Conservation (phyloP, 805 yeast species). For the Pichia eremophila region DNA sequence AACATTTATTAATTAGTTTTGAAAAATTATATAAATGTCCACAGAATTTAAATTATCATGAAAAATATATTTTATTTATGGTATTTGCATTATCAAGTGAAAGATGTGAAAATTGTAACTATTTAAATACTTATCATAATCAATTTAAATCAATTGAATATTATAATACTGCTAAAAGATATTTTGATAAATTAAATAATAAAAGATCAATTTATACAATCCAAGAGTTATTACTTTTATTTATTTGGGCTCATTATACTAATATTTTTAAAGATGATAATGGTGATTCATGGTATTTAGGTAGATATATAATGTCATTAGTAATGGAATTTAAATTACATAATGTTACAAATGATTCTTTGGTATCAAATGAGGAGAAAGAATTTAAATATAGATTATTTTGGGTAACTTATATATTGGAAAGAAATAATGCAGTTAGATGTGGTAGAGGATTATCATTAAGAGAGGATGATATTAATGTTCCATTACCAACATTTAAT, state of each 20-base stretch:
- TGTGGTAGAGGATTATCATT: conserved; percentile 19
- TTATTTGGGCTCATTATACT: conserved; percentile 16
- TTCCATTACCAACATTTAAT: conserved; percentile 14
- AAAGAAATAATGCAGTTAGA: conserved; percentile 19
- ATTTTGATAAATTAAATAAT: conserved; percentile 13
- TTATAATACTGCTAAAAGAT: conserved; percentile 16
- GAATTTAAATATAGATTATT: conserved; percentile 18
- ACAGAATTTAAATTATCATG: conserved; percentile 10
- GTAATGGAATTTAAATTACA: conserved; percentile 21
- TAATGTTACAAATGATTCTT: conserved; percentile 14
- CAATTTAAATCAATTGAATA: conserved; percentile 16
- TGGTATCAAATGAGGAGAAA: conserved; percentile 12
- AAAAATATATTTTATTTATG: conserved; percentile 17
- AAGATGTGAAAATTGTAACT: conserved; percentile 2
- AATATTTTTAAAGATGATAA: conserved; percentile 18
- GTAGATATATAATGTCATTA: conserved; percentile 19
- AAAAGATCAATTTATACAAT: conserved; percentile 13
- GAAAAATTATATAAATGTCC: conserved; percentile 11
- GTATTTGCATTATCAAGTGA: conserved; percentile 15
- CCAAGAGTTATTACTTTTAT: conserved; percentile 14
- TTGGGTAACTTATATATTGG: conserved; percentile 18
- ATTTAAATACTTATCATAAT: conserved; percentile 7
- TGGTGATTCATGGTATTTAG: conserved; percentile 20
- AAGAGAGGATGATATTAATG: conserved; percentile 18
- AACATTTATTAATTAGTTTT: conserved; percentile 7